Evolutionary conservation across 805 yeast species (phyloP), one percentile per base, ranked within the genome.

Genomic region (Candida chauliodis): DNA sequence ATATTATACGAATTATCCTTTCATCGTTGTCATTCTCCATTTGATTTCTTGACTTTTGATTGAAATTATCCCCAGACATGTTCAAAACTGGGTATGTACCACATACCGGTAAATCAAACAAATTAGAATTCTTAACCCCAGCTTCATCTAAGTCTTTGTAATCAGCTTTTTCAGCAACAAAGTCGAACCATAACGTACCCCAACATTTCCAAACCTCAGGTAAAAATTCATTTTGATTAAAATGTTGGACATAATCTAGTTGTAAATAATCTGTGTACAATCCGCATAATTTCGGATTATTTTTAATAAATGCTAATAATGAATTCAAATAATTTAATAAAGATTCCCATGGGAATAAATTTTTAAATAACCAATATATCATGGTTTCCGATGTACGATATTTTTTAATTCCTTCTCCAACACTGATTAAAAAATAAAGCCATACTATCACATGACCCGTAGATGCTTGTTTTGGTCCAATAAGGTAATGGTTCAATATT

Each of bases 141-240:
- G 81, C 75, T 16, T 71, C 70, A 33, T 60, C 67, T 24, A 67
- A 60, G 33, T 66, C 73, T 28, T 60, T 60, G 46, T 72, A 75
- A 46, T 79, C 84, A 4, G 63, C 66, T 51, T 82, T 84, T 30
- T 69, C 55, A 11, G 64, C 52, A 27, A 84, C 64, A 18, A 64
- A 62, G 56, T 84, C 90, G 59, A 76, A 85, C 91, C 93, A 84
- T 29, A 85, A 55, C 0, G 88, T 75, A 2, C 95, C 95, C 88
- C 91, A 84, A 51, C 89, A 79, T 53, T 80, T 81, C 90, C 90
- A 84, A 15, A 80, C 83, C 58, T 85, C 95, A 30, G 84, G 78
- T 35, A 84, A 61, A 30, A 67, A 74, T 53, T 84, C 91, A 53
- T 76, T 71, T 34, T 74, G 66, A 45, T 77, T 71, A 48, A 78